Conservation (phyloP, 352 stramenopile genomes). For the Globisporangium radiosum region DNA sequence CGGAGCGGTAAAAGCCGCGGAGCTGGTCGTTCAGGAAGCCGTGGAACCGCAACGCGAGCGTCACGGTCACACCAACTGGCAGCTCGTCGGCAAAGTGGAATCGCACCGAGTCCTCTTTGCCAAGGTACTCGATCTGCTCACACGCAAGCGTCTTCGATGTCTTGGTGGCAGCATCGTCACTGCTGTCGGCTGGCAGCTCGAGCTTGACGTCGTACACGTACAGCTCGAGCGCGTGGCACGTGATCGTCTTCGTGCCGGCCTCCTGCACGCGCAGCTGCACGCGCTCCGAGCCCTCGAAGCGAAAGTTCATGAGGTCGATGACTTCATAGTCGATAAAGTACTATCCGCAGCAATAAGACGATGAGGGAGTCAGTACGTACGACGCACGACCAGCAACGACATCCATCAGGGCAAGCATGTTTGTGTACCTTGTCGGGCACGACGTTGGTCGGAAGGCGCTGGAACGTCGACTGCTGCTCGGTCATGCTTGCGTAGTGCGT, state of each 20-base stretch:
- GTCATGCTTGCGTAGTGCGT: constrained; percentile 1
- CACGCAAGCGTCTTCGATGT: constrained; percentile 22
- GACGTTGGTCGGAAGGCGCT: constrained; percentile 50
- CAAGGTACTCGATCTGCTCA: constrained; percentile 39
- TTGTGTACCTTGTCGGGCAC: constrained; percentile 42
- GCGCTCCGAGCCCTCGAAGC: constrained; percentile 66
- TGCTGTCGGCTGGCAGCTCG: constrained; percentile 23
- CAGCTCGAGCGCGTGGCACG: constrained; percentile 93
- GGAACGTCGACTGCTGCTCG: constrained; percentile 19
- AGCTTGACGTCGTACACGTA: constrained; percentile 72
- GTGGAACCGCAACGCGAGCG: constrained; percentile 50
- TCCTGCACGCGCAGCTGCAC: constrained; percentile 49
- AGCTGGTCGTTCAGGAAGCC: constrained; percentile 90
- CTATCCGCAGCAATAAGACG: constrained; percentile 7
- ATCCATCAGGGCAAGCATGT: background rate
- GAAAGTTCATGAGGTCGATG: constrained; percentile 71
- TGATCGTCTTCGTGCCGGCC: constrained; percentile 63
- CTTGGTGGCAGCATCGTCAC: background rate
- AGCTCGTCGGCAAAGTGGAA: constrained; percentile 52
- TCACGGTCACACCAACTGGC: constrained; percentile 21
- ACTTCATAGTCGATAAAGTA: constrained; percentile 75
- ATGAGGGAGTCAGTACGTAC: background rate
- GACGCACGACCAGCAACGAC: background rate
- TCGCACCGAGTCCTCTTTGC: constrained; percentile 47
- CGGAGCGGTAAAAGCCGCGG: constrained; percentile 93